phyloP scores from a whole-genome alignment of 768 basidiomycete genomes.

The Mycena vulgaris region DNA sequence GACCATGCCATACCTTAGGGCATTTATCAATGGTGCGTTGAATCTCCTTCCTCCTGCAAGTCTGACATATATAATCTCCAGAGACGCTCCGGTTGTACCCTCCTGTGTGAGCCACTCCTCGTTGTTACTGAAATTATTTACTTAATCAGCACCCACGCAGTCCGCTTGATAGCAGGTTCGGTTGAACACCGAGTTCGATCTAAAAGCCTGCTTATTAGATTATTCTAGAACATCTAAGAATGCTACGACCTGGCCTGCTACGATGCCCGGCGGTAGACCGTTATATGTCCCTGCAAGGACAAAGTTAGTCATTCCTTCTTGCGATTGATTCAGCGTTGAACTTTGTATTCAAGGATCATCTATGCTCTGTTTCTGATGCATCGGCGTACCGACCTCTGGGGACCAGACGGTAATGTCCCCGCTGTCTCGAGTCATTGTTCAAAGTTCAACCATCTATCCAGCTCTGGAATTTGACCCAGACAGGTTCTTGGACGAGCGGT shows the following conservation, averaged over 20 bases:
- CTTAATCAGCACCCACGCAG: not conserved
- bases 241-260: constrained; percentile 29
- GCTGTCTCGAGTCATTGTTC: not conserved
- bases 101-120: constrained; percentile 29
- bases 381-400: constrained; percentile 44
- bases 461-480: constrained; percentile 12
- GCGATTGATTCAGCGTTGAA: not conserved
- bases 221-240: constrained; percentile 26
- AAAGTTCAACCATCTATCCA: not conserved
- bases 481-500: constrained; percentile 3
- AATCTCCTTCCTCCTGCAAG: not conserved
- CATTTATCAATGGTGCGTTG: constrained; percentile 48
- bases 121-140: not conserved
- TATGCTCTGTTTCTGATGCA: constrained; percentile 42
- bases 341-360: constrained; percentile 7
- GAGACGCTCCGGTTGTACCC: constrained; percentile 38
- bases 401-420: constrained; percentile 1
- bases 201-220: not conserved
- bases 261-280: constrained; percentile 37
- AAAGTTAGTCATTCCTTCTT: constrained; percentile 31
- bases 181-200: not conserved
- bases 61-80: not conserved
- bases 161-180: constrained; percentile 25
- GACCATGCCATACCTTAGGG: constrained; percentile 59
- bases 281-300: constrained; percentile 49